These are phyloP conservation scores for Fraxinus excelsior DNA, from an alignment of 257 asterid species.

Conservation along the genomic window DNA sequence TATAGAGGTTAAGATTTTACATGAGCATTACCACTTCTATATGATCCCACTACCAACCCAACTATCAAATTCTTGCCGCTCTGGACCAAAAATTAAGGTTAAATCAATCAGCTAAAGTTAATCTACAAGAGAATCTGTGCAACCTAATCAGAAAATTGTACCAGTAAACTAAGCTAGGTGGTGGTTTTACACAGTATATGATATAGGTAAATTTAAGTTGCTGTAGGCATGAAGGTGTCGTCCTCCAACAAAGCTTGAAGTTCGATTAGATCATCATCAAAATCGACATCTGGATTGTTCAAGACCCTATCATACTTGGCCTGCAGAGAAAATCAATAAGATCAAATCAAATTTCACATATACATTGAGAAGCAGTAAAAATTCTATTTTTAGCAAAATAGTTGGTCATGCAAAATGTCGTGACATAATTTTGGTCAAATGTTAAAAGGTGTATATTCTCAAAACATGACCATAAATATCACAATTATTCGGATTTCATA, in stretches of 20 bases:
- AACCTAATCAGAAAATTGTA: constrained; percentile 35
- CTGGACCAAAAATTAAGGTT: constrained; percentile 29
- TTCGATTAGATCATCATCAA: constrained; percentile 67
- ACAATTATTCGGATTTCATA: neutral
- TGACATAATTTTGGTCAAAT: neutral
- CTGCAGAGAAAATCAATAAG: constrained; percentile 47
- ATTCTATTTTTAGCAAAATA: neutral
- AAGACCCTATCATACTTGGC: constrained; percentile 48
- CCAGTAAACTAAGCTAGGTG: constrained; percentile 24
- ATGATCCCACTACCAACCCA: constrained; percentile 30
- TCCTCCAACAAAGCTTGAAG: constrained; percentile 72
- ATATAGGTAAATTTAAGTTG: constrained; percentile 26
- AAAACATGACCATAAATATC: neutral
- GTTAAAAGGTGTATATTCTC: neutral
- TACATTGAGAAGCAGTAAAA: neutral
- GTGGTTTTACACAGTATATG: constrained; percentile 12
- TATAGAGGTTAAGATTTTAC: constrained; percentile 18
- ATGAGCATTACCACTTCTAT: constrained; percentile 32
- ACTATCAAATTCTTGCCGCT: constrained; percentile 26
- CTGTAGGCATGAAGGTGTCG: constrained; percentile 53
- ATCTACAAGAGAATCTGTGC: constrained; percentile 43
- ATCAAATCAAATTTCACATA: constrained; percentile 12
- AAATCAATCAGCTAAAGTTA: constrained; percentile 34
- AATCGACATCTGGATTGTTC: constrained; percentile 50
- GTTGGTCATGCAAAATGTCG: neutral